phyloP scores from a whole-genome alignment of 257 asterid species.

The Handroanthus guayacan region DNA sequence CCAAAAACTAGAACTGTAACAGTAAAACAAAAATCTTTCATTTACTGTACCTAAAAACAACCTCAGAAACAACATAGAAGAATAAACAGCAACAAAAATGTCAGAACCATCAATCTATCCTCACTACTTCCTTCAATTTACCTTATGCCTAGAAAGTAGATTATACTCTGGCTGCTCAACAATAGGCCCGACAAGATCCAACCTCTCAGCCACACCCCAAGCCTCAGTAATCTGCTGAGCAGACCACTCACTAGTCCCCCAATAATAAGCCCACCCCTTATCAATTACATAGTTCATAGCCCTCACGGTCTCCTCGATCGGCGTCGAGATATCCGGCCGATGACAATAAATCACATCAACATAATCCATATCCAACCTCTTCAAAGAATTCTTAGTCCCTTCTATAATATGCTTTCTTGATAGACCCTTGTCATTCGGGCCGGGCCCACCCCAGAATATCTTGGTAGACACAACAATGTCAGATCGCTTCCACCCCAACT shows the following conservation, averaged over 20 bases:
- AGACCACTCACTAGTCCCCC: constrained; percentile 99
- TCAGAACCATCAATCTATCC: neutral
- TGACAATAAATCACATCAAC: constrained; percentile 87
- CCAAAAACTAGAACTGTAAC: neutral
- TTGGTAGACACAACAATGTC: constrained; percentile 90
- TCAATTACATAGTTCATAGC: constrained; percentile 97
- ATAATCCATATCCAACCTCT: constrained; percentile 90
- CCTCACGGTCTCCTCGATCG: constrained; percentile 95
- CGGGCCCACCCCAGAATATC: constrained; percentile 99
- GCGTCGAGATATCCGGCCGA: constrained; percentile 80
- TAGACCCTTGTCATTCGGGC: constrained; percentile 94
- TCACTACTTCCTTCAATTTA: constrained; percentile 29
- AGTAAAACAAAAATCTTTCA: neutral
- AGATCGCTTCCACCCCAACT: constrained; percentile 93
- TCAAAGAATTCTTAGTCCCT: constrained; percentile 79
- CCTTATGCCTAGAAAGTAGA: constrained; percentile 88
- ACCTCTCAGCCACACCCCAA: constrained; percentile 82
- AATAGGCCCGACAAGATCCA: constrained; percentile 92
- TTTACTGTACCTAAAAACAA: neutral
- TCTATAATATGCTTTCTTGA: constrained; percentile 90
- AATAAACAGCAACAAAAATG: neutral
- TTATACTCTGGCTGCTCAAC: constrained; percentile 99
- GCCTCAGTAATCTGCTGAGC: constrained; percentile 99
- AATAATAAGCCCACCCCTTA: constrained; percentile 95
- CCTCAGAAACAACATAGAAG: neutral